phyloP scores from a whole-genome alignment of 179 eudicot species.

The Patellifolia procumbens region DNA sequence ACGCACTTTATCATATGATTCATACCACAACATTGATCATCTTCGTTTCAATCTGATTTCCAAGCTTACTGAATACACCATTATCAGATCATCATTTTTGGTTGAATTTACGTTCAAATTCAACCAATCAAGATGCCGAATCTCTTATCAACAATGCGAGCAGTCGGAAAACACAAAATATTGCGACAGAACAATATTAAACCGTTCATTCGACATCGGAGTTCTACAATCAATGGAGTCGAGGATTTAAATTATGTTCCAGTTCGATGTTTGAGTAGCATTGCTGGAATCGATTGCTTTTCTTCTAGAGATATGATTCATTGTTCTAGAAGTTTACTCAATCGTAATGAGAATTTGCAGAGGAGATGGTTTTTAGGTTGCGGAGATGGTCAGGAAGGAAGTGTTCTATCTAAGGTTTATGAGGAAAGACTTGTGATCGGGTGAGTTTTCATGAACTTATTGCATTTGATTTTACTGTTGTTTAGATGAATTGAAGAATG shows the following conservation, averaged over 20 bases:
- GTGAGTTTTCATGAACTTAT: constrained; percentile 35
- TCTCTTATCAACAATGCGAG: constrained; percentile 51
- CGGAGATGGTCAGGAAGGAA: constrained; percentile 86
- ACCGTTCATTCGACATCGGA: constrained; percentile 22
- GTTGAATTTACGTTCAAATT: neutral
- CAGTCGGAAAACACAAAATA: constrained; percentile 41
- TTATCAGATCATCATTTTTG: neutral
- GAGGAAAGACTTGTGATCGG: constrained; percentile 80
- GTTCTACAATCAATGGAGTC: neutral
- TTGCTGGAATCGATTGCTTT: constrained; percentile 37
- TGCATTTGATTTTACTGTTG: neutral
- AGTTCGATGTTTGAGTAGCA: constrained; percentile 49
- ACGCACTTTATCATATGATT: no score
- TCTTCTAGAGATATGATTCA: constrained; percentile 19
- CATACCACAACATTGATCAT: neutral
- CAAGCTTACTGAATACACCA: neutral
- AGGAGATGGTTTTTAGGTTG: constrained; percentile 75
- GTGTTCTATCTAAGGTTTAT: constrained; percentile 60
- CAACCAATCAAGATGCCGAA: constrained; percentile 37
- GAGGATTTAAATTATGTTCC: constrained; percentile 35
- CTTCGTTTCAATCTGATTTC: no score
- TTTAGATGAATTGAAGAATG: no score
- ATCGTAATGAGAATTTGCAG: constrained; percentile 33
- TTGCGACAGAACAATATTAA: constrained; percentile 30
- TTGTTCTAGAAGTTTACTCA: constrained; percentile 4